A percentile compares a stretch with the other conserved stretches of the same genome.
These are phyloP conservation scores for Apophysomyces sp. DNA, from an alignment of 371 early-diverging fungal species.

Conservation along the genomic window DNA sequence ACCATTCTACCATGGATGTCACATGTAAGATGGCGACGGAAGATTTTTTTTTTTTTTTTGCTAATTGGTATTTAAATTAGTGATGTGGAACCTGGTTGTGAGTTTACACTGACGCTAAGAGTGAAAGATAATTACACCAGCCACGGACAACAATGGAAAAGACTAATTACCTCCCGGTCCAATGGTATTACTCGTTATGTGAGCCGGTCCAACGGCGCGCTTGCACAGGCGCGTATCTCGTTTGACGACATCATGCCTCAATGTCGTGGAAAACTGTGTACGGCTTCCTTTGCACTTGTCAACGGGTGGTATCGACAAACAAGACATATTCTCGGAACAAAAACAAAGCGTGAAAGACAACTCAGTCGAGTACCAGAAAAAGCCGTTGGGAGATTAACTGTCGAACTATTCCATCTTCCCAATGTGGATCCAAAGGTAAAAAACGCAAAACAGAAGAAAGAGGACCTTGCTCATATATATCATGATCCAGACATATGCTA, in stretches of 20 bases:
- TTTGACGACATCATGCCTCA: constrained; percentile 17
- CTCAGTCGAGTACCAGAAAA: constrained; percentile 20
- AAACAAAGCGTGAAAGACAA: constrained; percentile 8
- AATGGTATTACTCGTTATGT: constrained; percentile 16
- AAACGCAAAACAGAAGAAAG: neutral
- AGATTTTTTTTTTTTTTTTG: too few species aligned
- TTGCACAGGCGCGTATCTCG: constrained; percentile 38
- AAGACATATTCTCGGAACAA: neutral
- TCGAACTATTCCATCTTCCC: constrained; percentile 24
- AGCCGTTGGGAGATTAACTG: constrained; percentile 38
- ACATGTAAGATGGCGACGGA: constrained; percentile 15
- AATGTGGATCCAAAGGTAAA: constrained; percentile 12
- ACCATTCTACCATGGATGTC: constrained; percentile 13
- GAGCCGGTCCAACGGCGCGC: constrained; percentile 19
- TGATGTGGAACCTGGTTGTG: constrained; percentile 9
- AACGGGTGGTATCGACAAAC: constrained; percentile 42
- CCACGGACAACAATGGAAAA: neutral
- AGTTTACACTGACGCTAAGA: constrained; percentile 20
- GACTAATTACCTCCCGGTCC: neutral
- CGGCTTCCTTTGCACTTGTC: constrained; percentile 34
- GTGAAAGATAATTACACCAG: neutral
- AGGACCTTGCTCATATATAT: neutral
- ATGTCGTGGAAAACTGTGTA: constrained; percentile 20
- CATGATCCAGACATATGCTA: neutral
- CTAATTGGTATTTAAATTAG: constrained; percentile 1